A percentile compares a stretch with the other conserved stretches of the same genome.
phyloP scores from a whole-genome alignment of 495 filamentous ascomycete genomes.

The Copromyces sp. region DNA sequence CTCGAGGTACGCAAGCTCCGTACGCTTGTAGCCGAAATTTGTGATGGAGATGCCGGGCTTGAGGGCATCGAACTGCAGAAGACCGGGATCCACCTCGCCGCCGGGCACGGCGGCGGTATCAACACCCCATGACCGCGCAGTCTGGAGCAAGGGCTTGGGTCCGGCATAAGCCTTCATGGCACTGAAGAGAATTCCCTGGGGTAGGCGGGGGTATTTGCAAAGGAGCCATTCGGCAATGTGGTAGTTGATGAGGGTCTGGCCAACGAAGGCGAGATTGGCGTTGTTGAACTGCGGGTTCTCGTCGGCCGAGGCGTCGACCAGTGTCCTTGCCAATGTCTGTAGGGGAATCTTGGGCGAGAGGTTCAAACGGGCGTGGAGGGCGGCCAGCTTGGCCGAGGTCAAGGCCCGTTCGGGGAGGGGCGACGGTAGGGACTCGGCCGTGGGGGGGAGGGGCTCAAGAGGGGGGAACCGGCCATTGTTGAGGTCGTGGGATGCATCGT shows the following conservation, averaged over 20 bases:
- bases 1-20: conserved; percentile 23
- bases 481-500: conserved; percentile 9
- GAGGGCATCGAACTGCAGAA: conserved; percentile 68
- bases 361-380: conserved; percentile 82
- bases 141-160: conserved; percentile 51
- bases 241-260: conserved; percentile 71
- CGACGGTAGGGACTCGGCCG: conserved; percentile 38
- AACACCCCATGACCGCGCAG: conserved; percentile 81
- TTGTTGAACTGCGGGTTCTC: conserved; percentile 45
- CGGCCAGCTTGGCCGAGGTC: conserved; percentile 79
- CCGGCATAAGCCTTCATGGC: conserved; percentile 79
- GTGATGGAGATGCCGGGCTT: conserved; percentile 44
- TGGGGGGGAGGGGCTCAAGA: conserved; percentile 16
- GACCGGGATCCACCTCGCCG: conserved; percentile 82
- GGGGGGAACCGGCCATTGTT: conserved; percentile 18
- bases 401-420: conserved; percentile 58
- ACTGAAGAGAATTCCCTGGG: conserved; percentile 68
- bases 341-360: conserved; percentile 74
- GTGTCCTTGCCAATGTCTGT: conserved; percentile 72
- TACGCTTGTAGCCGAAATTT: conserved; percentile 31
- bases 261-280: conserved; percentile 66
- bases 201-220: conserved; percentile 79
- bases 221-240: conserved; percentile 82
- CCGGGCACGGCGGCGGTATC: conserved; percentile 74
- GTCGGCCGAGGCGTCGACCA: conserved; percentile 80